A percentile compares a stretch with the other conserved stretches of the same genome.
phyloP scores from a whole-genome alignment of 306 rosid genomes.

The barrel medic (Medicago truncatula) region DNA sequence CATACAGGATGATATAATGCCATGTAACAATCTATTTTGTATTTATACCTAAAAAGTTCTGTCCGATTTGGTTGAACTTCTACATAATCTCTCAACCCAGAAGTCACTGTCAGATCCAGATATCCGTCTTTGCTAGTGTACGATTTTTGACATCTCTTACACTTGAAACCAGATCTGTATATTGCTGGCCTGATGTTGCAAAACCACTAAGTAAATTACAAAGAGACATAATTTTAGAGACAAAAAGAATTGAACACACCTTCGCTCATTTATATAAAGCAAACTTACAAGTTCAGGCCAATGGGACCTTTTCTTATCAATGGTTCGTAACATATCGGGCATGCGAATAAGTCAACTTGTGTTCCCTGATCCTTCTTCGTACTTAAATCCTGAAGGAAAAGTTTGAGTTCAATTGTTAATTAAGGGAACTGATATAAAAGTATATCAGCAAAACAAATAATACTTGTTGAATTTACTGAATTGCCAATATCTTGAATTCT shows the following conservation, averaged over 20 bases:
- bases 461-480: neutral
- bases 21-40: neutral
- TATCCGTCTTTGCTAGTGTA: constrained; percentile 81
- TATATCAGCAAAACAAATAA: neutral
- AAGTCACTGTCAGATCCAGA: constrained; percentile 81
- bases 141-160: constrained; percentile 76
- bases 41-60: constrained; percentile 74
- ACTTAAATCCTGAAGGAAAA: constrained; percentile 52
- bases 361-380: constrained; percentile 48
- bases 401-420: neutral
- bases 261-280: constrained; percentile 22
- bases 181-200: constrained; percentile 73
- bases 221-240: neutral
- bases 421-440: neutral
- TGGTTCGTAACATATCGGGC: constrained; percentile 91
- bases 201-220: constrained; percentile 30
- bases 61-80: constrained; percentile 74
- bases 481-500: neutral
- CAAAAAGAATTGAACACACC: constrained; percentile 13
- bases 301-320: constrained; percentile 85
- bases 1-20: neutral
- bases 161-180: constrained; percentile 88
- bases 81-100: constrained; percentile 71
- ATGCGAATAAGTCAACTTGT: constrained; percentile 65
- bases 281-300: constrained; percentile 84